Percentiles rank a stretch among this genome's conserved stretches.
Conservation (phyloP, 805 yeast genomes). For the Hanseniaspora guilliermondii region DNA sequence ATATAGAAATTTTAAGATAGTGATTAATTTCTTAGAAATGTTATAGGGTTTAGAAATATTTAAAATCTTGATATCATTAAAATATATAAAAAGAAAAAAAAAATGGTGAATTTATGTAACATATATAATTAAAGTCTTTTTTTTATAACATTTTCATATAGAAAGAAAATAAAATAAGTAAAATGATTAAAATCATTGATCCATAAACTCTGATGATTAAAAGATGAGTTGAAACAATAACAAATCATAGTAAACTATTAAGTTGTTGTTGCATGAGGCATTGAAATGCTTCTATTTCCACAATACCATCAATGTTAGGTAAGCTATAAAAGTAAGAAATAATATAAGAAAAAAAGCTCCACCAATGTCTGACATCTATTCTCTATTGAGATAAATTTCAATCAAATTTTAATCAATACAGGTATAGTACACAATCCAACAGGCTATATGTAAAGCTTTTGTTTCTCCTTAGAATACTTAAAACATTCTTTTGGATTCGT, state of each 20-base stretch:
- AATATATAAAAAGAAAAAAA: not conserved
- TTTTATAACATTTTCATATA: not conserved
- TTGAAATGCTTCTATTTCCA: slow-evolving; percentile 1
- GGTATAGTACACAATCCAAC: slow-evolving; percentile 14
- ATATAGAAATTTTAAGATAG: too few species aligned
- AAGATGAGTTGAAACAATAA: slow-evolving; percentile 1
- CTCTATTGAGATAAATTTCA: slow-evolving; percentile 13
- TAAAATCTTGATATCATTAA: too few species aligned
- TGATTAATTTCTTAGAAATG: too few species aligned
- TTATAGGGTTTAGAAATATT: too few species aligned
- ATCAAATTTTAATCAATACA: slow-evolving; percentile 13
- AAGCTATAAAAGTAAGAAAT: not conserved
- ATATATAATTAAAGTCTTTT: not conserved
- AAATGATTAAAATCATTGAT: not conserved
- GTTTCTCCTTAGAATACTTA: not conserved
- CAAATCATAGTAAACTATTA: not conserved
- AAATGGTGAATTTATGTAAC: not conserved
- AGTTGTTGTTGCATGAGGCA: not conserved
- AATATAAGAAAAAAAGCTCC: slow-evolving; percentile 10
- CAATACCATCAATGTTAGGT: not conserved
- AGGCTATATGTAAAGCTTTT: slow-evolving; percentile 8
- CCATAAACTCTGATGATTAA: slow-evolving; percentile 4
- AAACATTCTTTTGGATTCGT: not conserved
- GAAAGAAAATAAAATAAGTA: too few species aligned
- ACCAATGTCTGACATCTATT: slow-evolving; percentile 13